Evolutionary conservation across 345 rosid genomes (phyloP).

Genomic region (Brassica napus): DNA sequence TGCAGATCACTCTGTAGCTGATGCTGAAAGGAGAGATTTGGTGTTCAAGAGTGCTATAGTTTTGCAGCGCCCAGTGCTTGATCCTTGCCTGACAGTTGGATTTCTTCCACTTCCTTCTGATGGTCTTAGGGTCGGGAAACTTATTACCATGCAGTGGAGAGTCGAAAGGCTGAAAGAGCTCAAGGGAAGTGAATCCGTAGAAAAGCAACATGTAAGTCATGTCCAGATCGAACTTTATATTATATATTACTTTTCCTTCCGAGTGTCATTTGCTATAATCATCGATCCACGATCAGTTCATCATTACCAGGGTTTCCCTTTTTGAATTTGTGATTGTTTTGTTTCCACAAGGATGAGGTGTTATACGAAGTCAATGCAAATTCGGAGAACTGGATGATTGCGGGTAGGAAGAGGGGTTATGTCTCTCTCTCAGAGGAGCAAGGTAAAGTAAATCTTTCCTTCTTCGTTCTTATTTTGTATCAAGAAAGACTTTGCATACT

Average conservation of each 20-base stretch:
- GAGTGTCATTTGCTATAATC: background rate
- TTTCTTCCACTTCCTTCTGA: conserved; percentile 81
- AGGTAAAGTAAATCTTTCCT: conserved; percentile 47
- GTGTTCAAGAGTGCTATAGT: conserved; percentile 77
- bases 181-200: conserved; percentile 19
- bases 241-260: background rate
- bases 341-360: conserved; percentile 65
- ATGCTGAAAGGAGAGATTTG: conserved; percentile 51
- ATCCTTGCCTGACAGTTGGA: conserved; percentile 90
- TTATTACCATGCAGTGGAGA: conserved; percentile 84
- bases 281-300: background rate
- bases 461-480: background rate
- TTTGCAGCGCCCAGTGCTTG: conserved; percentile 88
- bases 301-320: background rate
- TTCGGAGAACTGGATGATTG: conserved; percentile 89
- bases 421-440: conserved; percentile 65
- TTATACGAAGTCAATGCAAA: conserved; percentile 80
- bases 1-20: conserved; percentile 42
- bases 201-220: conserved; percentile 51
- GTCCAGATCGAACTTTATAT: conserved; percentile 4
- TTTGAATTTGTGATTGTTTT: background rate
- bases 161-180: conserved; percentile 80
- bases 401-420: conserved; percentile 93
- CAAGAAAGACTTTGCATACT: background rate
- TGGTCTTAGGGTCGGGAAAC: conserved; percentile 89